Evolutionary conservation across 371 early-diverging fungal genomes (phyloP), one percentile per base, ranked within the genome.

Genomic region (Phascolomyces articulosus): DNA sequence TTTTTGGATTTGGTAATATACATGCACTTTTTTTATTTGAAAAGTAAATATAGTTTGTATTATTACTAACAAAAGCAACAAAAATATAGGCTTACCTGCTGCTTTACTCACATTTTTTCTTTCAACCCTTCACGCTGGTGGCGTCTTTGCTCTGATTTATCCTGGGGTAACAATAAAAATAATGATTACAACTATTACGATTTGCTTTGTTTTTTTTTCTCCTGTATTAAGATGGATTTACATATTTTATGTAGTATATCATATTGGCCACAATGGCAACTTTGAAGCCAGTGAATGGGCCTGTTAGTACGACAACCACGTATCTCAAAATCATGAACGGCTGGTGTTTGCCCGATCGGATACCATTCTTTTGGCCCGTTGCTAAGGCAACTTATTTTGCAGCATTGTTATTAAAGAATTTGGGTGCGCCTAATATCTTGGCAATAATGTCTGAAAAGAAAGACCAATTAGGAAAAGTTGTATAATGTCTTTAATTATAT

Each of bases 141-240:
- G 75, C 16, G 74, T 84, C 20, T 84, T 80, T 63, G 80, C 85
- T 7, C 41, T 84, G 3, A 54, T 80, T 11, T 84, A 78, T 63
- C 84, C 84, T n/a, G 55, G 69, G 58, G 84, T 84, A 77, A 70
- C 76, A 65, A 18, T 24, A 3, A 6, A 28, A 2, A 44, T 23
- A 49, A 44, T 6, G 34, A 31, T 38, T 59, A 47, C 18, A 23
- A 23, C 31, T 8, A 23, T 7, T 4, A 34, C 8, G 15, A 16
- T 56, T 20, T 23, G 3, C 54, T 27, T 38, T 26, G 18, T n/a
- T 11, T 48, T 18, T 49, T 9, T 9, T 24, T 49, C 7, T 4
- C 21, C n/a, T n/a, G n/a, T n/a, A n/a, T n/a, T n/a, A n/a, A n/a
- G n/a, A n/a, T n/a, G n/a, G n/a, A n/a, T n/a, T n/a, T n/a, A n/a